Conservation (phyloP, 73 alveolate genomes). For the Symbiodinium pilosum region DNA sequence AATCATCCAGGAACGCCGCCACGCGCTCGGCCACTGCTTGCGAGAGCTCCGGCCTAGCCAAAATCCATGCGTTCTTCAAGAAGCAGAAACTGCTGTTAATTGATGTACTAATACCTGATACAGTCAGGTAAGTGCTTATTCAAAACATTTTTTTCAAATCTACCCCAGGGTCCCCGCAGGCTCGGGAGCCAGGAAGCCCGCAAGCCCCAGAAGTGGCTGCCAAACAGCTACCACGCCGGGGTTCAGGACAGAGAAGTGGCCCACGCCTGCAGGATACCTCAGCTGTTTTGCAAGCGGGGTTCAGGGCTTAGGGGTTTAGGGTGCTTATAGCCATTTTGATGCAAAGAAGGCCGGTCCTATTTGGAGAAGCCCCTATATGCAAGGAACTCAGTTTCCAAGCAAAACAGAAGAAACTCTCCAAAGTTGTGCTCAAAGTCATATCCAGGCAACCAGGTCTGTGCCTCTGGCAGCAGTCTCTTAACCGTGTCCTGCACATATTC, state of each 20-base stretch:
- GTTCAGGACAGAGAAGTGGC: slow-evolving; percentile 54
- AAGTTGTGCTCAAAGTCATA: no score
- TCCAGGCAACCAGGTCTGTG: slow-evolving; percentile 43
- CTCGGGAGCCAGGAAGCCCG: neutral
- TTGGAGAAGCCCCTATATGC: no score
- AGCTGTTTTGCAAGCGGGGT: no score
- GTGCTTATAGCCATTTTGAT: no score
- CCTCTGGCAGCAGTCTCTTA: slow-evolving; percentile 29
- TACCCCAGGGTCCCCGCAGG: neutral
- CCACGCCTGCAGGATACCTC: slow-evolving; percentile 41
- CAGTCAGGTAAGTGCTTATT: neutral
- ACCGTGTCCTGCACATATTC: slow-evolving; percentile 69
- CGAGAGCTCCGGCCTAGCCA: slow-evolving; percentile 34
- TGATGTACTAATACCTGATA: neutral
- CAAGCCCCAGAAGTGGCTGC: neutral
- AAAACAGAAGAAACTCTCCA: no score
- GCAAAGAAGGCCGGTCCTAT: no score
- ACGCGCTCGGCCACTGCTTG: slow-evolving; percentile 4
- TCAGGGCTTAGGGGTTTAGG: no score
- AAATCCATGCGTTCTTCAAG: neutral
- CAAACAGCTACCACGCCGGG: slow-evolving; percentile 38
- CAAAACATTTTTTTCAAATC: neutral
- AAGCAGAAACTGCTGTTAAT: neutral
- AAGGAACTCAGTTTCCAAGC: no score
- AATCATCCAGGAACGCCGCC: slow-evolving; percentile 70